Percentiles rank a stretch among this genome's conserved stretches.
These are phyloP conservation scores for Stylonectria norvegica DNA, from an alignment of 2,329 filamentous ascomycete genomes.

Conservation along the genomic window DNA sequence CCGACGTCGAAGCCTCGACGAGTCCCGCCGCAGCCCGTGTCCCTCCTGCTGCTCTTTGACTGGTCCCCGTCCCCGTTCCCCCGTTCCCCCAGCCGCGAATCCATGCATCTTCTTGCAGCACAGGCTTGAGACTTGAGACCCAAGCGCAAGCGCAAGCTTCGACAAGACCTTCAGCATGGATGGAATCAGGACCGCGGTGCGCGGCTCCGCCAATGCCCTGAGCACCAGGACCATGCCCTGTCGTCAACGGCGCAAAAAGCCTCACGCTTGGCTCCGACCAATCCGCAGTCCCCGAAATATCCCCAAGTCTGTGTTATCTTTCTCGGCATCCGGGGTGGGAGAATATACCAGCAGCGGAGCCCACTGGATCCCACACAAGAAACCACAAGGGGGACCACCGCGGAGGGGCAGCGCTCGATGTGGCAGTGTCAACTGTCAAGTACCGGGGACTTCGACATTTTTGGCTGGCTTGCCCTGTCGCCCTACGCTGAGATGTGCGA, in stretches of 20 bases:
- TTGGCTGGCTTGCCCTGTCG: constrained; percentile 11
- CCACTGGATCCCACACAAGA: background rate
- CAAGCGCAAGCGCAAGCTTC: too few species aligned
- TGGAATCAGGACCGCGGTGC: too few species aligned
- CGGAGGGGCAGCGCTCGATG: background rate
- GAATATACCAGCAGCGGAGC: constrained; percentile 6
- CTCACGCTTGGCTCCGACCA: constrained; percentile 9
- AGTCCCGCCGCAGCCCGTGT: too few species aligned
- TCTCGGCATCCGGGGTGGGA: constrained; percentile 17
- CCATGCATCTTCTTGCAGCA: too few species aligned
- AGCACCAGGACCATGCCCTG: constrained; percentile 6
- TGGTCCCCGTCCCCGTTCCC: too few species aligned
- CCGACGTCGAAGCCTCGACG: too few species aligned
- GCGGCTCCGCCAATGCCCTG: too few species aligned
- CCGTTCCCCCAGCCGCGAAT: too few species aligned
- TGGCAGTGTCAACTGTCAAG: background rate
- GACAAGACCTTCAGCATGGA: too few species aligned
- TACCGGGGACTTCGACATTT: constrained; percentile 1
- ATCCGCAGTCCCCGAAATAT: constrained; percentile 14
- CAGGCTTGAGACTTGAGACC: too few species aligned
- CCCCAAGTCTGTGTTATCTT: constrained; percentile 15
- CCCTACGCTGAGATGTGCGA: constrained; percentile 17
- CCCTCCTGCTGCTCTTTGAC: too few species aligned
- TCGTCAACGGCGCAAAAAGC: constrained; percentile 9
- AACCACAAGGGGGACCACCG: background rate